Percentiles rank a stretch among this genome's conserved stretches.
Conservation (phyloP, 2,329 filamentous ascomycete species). For the Alternaria burnsii region DNA sequence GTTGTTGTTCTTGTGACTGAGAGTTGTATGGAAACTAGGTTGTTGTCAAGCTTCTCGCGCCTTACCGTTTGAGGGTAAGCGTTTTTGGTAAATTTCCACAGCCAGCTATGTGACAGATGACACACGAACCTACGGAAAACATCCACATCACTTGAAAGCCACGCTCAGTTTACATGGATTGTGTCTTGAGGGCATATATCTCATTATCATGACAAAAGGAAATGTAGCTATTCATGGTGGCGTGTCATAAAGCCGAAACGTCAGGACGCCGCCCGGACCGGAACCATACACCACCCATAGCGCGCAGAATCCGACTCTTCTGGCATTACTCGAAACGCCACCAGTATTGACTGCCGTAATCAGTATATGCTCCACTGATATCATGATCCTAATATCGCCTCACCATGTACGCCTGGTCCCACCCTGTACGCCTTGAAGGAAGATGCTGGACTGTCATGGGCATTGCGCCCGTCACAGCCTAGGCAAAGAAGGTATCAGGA, state of each 20-base stretch:
- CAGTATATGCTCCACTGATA: constrained; percentile 1
- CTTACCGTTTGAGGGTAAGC: not conserved
- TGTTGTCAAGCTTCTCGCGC: not conserved
- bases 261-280: constrained; percentile 6
- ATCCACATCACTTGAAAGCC: not conserved
- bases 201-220: constrained; percentile 2
- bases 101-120: not conserved
- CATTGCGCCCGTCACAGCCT: not conserved
- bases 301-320: not conserved
- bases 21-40: not conserved
- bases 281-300: not conserved
- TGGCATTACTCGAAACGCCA: not conserved
- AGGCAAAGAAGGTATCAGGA: constrained; percentile 33
- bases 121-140: not conserved
- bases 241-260: constrained; percentile 3
- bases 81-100: not conserved
- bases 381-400: not conserved
- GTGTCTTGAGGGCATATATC: not conserved
- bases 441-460: not conserved
- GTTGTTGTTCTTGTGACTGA: not conserved
- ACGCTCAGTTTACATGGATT: not conserved
- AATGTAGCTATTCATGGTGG: constrained; percentile 1
- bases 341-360: constrained; percentile 1
- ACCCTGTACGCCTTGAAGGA: constrained; percentile 8
- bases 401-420: not conserved